phyloP scores from a whole-genome alignment of 2,329 filamentous ascomycete genomes.

The Colletotrichum sp. region DNA sequence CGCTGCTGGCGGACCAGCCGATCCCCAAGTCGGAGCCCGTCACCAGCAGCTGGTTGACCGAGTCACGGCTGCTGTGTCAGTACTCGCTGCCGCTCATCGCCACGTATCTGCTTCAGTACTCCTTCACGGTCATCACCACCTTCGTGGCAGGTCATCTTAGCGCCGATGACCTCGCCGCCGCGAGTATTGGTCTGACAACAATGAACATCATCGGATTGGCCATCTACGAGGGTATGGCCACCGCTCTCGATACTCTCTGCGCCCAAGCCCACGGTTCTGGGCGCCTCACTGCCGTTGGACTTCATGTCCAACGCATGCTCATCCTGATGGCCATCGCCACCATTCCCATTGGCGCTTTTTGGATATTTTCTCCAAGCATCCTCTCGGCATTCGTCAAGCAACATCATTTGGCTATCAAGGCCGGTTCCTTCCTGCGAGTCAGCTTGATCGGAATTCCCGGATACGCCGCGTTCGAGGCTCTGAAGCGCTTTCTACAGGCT shows the following conservation, averaged over 20 bases:
- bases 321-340: slow-evolving; percentile 51
- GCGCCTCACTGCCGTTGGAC: slow-evolving; percentile 49
- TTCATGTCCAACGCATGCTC: slow-evolving; percentile 59
- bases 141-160: slow-evolving; percentile 57
- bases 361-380: slow-evolving; percentile 52
- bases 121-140: slow-evolving; percentile 54
- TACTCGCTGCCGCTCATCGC: slow-evolving; percentile 54
- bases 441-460: slow-evolving; percentile 55
- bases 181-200: slow-evolving; percentile 55
- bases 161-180: slow-evolving; percentile 56
- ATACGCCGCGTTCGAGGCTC: slow-evolving; percentile 58
- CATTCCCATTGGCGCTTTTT: slow-evolving; percentile 52
- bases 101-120: slow-evolving; percentile 57
- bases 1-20: slow-evolving; percentile 15
- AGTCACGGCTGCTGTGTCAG: slow-evolving; percentile 14
- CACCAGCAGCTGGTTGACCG: neutral
- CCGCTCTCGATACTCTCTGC: slow-evolving; percentile 54
- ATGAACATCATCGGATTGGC: slow-evolving; percentile 59
- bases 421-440: slow-evolving; percentile 52
- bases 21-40: slow-evolving; percentile 7
- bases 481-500: slow-evolving; percentile 59
- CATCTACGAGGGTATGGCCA: slow-evolving; percentile 55
- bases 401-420: slow-evolving; percentile 49
- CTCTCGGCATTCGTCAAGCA: slow-evolving; percentile 51
- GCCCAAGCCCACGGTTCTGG: slow-evolving; percentile 57